Evolutionary conservation across 768 basidiomycete genomes (phyloP), one percentile per base, ranked within the genome.

Genomic region (Naematelia encephala): DNA sequence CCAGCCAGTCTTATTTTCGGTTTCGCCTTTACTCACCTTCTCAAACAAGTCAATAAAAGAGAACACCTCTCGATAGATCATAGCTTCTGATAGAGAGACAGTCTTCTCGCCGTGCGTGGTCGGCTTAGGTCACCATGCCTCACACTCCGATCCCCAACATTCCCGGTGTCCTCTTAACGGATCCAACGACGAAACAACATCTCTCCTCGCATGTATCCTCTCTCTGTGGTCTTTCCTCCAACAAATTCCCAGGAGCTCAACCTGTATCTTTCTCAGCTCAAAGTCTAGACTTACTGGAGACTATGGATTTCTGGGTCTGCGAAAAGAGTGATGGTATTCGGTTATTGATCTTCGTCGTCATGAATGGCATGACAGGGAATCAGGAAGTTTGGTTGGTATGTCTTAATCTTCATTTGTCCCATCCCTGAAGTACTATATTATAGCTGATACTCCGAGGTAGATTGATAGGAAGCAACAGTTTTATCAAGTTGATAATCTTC

Each of bases 291-390:
- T 85, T 87, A 72, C 81, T 98, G 43, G 90, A 94, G 78, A 79
- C 78, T 16, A 84, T 87, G 80, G 91, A 98, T 74, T 99, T 89
- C 78, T 99, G 94, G 94, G 96, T 99, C 44, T 96, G 92, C 79
- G 96, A 99, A 80, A 98, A 98, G 80, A 94, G 91, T 12, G 96
- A 98, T 73, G 96, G 96, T 12, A 75, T 99, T 52, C 85, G 96
- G 30, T 89, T 98, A 42, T 81, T 99, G 26, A 84, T 98, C 52
- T 79, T 94, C 59, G 82, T 98, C 51, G 83, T 75, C 82, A 86
- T 51, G 81, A 87, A 80, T 68, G 77, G 29, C 67, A 82, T 53
- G 80, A 80, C 64, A 81, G 42, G 69, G 23, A 73, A 70, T 47
- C 81, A 82, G 63, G 80, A 82, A 51, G 84, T 88, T 2, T 96